These are phyloP conservation scores for Penicillium parvum DNA, from an alignment of 495 filamentous ascomycete species.

Conservation along the genomic window DNA sequence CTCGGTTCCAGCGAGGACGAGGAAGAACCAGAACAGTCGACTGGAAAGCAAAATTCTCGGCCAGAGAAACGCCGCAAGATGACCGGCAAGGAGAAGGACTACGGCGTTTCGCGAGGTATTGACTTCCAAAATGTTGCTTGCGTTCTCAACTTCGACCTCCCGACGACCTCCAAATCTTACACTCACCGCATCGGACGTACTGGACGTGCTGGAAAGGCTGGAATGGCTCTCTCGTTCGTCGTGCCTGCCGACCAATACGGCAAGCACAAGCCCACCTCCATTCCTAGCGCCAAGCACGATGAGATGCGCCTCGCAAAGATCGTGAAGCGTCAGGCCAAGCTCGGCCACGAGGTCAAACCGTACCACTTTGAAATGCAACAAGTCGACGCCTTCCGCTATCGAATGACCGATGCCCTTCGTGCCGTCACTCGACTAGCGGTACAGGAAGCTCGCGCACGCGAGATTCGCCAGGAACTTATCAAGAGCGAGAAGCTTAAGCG, in stretches of 20 bases:
- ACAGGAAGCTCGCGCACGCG: slow-evolving; percentile 81
- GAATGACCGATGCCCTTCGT: slow-evolving; percentile 84
- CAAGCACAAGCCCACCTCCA: slow-evolving; percentile 83
- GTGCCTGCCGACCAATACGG: slow-evolving; percentile 73
- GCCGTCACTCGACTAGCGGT: slow-evolving; percentile 78
- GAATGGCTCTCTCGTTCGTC: slow-evolving; percentile 93
- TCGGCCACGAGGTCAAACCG: slow-evolving; percentile 72
- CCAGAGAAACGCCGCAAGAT: slow-evolving; percentile 57
- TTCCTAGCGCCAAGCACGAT: slow-evolving; percentile 69
- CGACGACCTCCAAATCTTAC: slow-evolving; percentile 82
- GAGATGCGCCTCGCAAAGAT: slow-evolving; percentile 77
- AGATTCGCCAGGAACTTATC: slow-evolving; percentile 83
- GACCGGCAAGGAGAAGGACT: slow-evolving; percentile 69
- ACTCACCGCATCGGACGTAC: slow-evolving; percentile 94
- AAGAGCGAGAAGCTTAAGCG: slow-evolving; percentile 90
- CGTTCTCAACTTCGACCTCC: slow-evolving; percentile 96
- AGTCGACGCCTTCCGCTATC: slow-evolving; percentile 89
- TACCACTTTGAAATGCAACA: slow-evolving; percentile 94
- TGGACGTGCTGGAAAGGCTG: slow-evolving; percentile 80
- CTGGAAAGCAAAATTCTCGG: slow-evolving; percentile 28
- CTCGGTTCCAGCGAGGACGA: slow-evolving; percentile 35
- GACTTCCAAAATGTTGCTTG: slow-evolving; percentile 94
- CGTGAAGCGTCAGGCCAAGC: slow-evolving; percentile 63
- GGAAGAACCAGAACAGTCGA: slow-evolving; percentile 19
- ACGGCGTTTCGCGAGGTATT: slow-evolving; percentile 87